A percentile compares a stretch with the other conserved stretches of the same genome.
Conservation (phyloP, 805 yeast genomes). For the Phaffomyces opuntiae region DNA sequence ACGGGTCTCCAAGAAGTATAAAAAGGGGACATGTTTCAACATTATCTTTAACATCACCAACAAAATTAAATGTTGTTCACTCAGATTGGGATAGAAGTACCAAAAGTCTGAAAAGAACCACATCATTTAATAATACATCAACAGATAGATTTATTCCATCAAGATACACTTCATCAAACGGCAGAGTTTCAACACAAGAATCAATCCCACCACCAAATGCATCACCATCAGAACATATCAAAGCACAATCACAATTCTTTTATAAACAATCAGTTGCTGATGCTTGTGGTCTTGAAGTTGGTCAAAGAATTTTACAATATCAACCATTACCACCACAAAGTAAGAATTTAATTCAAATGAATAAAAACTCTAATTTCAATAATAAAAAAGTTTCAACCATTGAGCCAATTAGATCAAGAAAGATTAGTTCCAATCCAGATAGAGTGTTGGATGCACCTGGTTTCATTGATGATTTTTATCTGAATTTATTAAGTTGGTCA, state of each 20-base stretch:
- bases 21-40: constrained; percentile 26
- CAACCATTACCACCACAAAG: constrained; percentile 75
- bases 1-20: constrained; percentile 13
- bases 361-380: constrained; percentile 16
- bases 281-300: constrained; percentile 85
- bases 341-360: constrained; percentile 19
- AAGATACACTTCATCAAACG: constrained; percentile 41
- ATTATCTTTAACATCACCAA: constrained; percentile 37
- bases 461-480: constrained; percentile 83
- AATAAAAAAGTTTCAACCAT: constrained; percentile 31
- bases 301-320: constrained; percentile 77
- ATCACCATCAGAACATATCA: constrained; percentile 36
- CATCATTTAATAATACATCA: constrained; percentile 20
- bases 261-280: constrained; percentile 83
- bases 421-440: constrained; percentile 82
- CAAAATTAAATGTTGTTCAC: constrained; percentile 38
- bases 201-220: constrained; percentile 38
- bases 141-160: constrained; percentile 58
- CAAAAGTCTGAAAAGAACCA: constrained; percentile 16
- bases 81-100: constrained; percentile 28
- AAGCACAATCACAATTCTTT: constrained; percentile 35
- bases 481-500: constrained; percentile 87
- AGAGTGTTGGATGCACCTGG: constrained; percentile 96
- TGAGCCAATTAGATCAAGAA: constrained; percentile 64
- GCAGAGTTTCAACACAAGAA: constrained; percentile 35